Evolutionary conservation across 106 monocot genomes (phyloP).

Genomic region (Allium fistulosum): DNA sequence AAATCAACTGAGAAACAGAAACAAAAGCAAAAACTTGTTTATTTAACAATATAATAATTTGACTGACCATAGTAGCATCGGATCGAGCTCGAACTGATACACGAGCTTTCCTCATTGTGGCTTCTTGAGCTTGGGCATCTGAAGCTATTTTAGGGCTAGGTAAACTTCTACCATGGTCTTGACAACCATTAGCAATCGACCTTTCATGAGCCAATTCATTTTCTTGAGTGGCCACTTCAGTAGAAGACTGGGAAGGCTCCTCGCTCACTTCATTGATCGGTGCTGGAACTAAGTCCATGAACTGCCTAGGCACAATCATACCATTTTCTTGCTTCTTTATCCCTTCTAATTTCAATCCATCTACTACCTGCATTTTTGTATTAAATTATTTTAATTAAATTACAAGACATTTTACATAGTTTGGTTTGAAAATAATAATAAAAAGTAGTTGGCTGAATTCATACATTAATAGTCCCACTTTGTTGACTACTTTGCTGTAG

Average conservation of each 20-base stretch:
- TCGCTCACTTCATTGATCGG: constrained; percentile 13
- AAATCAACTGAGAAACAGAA: background rate
- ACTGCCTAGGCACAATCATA: constrained; percentile 54
- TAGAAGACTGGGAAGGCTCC: constrained; percentile 52
- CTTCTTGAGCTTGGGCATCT: constrained; percentile 42
- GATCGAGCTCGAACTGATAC: constrained; percentile 91
- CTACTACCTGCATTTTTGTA: too few relatives aligned
- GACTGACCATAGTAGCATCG: constrained; percentile 78
- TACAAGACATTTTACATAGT: too few relatives aligned
- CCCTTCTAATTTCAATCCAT: too few relatives aligned
- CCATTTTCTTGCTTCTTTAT: background rate
- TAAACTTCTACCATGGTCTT: too few relatives aligned
- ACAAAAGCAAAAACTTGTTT: background rate
- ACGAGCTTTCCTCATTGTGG: constrained; percentile 86
- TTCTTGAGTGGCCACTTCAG: constrained; percentile 22
- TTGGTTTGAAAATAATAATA: too few relatives aligned
- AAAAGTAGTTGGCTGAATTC: too few relatives aligned
- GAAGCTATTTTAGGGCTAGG: too few relatives aligned
- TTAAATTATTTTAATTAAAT: too few relatives aligned
- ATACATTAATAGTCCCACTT: background rate
- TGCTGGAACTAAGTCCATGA: constrained; percentile 55
- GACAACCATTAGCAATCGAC: background rate
- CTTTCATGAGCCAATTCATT: constrained; percentile 22
- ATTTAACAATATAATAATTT: background rate
- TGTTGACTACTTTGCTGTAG: constrained; percentile 38